Conservation (phyloP, 2,329 filamentous ascomycete species). For the Diaporthe ilicicola region DNA sequence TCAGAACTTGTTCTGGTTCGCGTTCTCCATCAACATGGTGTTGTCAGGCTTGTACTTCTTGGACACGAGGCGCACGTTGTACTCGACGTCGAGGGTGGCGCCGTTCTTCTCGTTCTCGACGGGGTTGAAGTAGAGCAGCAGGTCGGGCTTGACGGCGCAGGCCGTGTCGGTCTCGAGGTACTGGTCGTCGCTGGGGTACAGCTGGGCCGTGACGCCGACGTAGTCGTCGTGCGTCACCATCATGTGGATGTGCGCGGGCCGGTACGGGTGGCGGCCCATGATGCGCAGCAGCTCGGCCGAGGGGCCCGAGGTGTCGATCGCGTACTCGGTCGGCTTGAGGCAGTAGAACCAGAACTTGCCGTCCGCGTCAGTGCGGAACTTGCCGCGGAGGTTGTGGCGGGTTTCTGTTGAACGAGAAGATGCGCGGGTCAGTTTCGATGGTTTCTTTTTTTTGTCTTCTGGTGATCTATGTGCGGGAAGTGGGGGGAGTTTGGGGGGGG, state of each 20-base stretch:
- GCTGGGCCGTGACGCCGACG: conserved; percentile 72
- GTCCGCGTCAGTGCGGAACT: conserved; percentile 69
- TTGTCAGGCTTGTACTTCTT: conserved; percentile 40
- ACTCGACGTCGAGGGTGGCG: conserved; percentile 43
- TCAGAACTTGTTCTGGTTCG: conserved; percentile 28
- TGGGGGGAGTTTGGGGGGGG: too few relatives aligned
- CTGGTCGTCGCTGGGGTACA: conserved; percentile 67
- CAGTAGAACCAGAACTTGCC: conserved; percentile 71
- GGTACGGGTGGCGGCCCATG: conserved; percentile 38
- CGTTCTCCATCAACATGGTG: conserved; percentile 29
- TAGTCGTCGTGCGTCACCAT: conserved; percentile 58
- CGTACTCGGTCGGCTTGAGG: conserved; percentile 70
- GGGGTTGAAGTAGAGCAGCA: conserved; percentile 54
- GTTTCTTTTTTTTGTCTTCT: too few relatives aligned
- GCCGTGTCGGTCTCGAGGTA: conserved; percentile 56
- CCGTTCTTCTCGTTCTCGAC: conserved; percentile 45
- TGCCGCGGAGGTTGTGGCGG: conserved; percentile 64
- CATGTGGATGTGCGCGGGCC: conserved; percentile 40
- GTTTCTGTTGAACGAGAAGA: neutral
- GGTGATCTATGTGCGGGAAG: too few relatives aligned
- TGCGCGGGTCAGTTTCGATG: too few relatives aligned
- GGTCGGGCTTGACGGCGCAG: conserved; percentile 48
- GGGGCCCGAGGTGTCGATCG: conserved; percentile 63
- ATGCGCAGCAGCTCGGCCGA: conserved; percentile 36
- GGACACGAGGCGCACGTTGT: conserved; percentile 39